Evolutionary conservation across 1,284 basidiomycete genomes (phyloP), one percentile per base, ranked within the genome.

Genomic region (Sporisorium sorghi): DNA sequence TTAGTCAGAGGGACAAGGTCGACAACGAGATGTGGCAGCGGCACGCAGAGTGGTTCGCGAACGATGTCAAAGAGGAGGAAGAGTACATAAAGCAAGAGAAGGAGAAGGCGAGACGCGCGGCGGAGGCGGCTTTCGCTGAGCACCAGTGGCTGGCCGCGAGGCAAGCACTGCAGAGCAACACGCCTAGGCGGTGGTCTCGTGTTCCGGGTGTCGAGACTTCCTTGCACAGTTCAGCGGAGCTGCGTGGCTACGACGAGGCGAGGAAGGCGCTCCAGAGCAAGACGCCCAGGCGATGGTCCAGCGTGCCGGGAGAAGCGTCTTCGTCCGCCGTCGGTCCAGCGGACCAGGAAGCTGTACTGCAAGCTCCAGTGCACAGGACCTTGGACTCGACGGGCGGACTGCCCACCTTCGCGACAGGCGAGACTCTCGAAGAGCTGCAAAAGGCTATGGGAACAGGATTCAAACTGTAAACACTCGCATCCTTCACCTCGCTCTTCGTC

Each of bases 161-260:
- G 30, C 33, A 52, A n/a, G n/a, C n/a, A n/a, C n/a, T n/a, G 28
- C 28, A 30, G 9, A 30, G 28, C 9, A 5, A 5, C 5, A 30
- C 58, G n/a, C 49, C 49, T 9, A 44, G 24, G 19, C 44, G 49
- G 32, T 52, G 58, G 58, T 10, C n/a, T 11, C 40, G 47, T n/a
- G 52, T 17, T 10, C 40, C 58, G 2, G 24, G 52, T 3, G 7
- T 51, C 4, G 56, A 23, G 4, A 10, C n/a, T 10, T 26, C 50
- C 8, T 3, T 33, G 7, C 32, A 33, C n/a, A n/a, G n/a, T n/a
- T n/a, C n/a, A n/a, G n/a, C n/a, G n/a, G n/a, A n/a, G n/a, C n/a
- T n/a, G n/a, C n/a, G n/a, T n/a, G n/a, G n/a, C n/a, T n/a, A n/a
- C n/a, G n/a, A n/a, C n/a, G n/a, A n/a, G n/a, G n/a, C n/a, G n/a